These are phyloP conservation scores for Lasiodiplodia sp. DNA, from an alignment of 2,329 filamentous ascomycete genomes.

Conservation along the genomic window DNA sequence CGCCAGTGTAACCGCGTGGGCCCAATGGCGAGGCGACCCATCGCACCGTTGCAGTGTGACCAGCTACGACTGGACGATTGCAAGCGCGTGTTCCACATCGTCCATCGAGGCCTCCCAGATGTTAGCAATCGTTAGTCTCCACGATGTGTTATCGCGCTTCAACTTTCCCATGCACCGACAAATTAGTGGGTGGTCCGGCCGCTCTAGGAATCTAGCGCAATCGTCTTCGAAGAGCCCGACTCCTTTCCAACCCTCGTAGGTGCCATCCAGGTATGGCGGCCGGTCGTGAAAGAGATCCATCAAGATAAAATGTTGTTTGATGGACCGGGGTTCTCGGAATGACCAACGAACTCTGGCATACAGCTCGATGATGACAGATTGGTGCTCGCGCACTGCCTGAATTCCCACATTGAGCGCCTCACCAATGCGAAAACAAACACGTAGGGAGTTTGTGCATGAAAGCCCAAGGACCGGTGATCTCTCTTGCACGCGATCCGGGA, in stretches of 20 bases:
- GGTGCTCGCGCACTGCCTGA: slow-evolving; percentile 55
- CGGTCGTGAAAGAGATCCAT: slow-evolving; percentile 67
- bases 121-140: slow-evolving; percentile 56
- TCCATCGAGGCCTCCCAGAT: slow-evolving; percentile 62
- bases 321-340: slow-evolving; percentile 56
- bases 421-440: slow-evolving; percentile 69
- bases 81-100: slow-evolving; percentile 60
- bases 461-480: slow-evolving; percentile 63
- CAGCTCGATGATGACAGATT: slow-evolving; percentile 64
- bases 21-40: slow-evolving; percentile 22
- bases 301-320: slow-evolving; percentile 69
- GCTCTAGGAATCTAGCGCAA: slow-evolving; percentile 52
- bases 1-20: slow-evolving; percentile 17
- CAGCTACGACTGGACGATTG: slow-evolving; percentile 41
- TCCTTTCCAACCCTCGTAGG: slow-evolving; percentile 57
- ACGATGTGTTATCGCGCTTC: slow-evolving; percentile 52
- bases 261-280: slow-evolving; percentile 61
- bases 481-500: slow-evolving; percentile 59
- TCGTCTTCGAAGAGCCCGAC: slow-evolving; percentile 52
- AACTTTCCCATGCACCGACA: slow-evolving; percentile 59
- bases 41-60: slow-evolving; percentile 18
- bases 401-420: slow-evolving; percentile 63
- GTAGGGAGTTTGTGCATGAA: slow-evolving; percentile 55
- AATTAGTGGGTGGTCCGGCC: slow-evolving; percentile 45
- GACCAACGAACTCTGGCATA: slow-evolving; percentile 68